phyloP scores from a whole-genome alignment of 306 rosid genomes.

The Inga oerstediana region DNA sequence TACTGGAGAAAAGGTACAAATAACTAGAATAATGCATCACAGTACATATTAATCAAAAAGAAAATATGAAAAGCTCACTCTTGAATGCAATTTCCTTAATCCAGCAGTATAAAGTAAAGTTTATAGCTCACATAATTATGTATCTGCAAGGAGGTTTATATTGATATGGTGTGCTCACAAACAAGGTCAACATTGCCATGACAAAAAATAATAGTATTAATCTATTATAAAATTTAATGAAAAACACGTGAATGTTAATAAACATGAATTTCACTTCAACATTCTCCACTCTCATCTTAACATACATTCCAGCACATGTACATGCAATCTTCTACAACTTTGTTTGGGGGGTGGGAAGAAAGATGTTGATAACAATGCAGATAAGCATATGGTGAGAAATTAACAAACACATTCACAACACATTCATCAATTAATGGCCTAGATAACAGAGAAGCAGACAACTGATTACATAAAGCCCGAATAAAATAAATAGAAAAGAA shows the following conservation, averaged over 20 bases:
- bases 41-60: not conserved
- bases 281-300: not conserved
- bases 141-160: constrained; percentile 19
- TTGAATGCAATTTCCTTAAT: constrained; percentile 4
- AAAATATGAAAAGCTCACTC: not conserved
- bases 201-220: constrained; percentile 3
- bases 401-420: not conserved
- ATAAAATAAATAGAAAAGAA: constrained; percentile 11
- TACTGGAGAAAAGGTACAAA: not conserved
- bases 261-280: not conserved
- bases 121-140: not conserved
- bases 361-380: not conserved
- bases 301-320: not conserved
- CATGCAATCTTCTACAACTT: not conserved
- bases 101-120: not conserved
- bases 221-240: not conserved
- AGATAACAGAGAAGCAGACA: not conserved
- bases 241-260: not conserved
- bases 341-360: not conserved
- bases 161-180: not conserved
- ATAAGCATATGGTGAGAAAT: not conserved
- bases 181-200: constrained; percentile 1
- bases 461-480: constrained; percentile 19
- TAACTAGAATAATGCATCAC: not conserved
- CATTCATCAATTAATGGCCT: not conserved